Evolutionary conservation across 2,329 filamentous ascomycete genomes (phyloP).

Genomic region (Xylaria sp.): DNA sequence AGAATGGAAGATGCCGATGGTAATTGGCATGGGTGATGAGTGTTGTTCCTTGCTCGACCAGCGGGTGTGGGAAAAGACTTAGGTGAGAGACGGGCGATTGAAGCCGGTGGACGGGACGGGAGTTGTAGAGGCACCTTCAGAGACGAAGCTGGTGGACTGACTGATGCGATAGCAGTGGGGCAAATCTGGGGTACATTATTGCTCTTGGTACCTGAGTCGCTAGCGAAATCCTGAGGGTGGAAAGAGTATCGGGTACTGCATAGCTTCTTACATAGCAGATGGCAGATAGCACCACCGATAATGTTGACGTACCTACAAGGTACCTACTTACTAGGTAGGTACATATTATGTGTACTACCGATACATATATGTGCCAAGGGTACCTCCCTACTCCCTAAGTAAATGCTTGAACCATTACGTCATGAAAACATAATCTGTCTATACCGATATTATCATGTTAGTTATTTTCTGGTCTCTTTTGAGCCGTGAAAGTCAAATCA

Average conservation of each 20-base stretch:
- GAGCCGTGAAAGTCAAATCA: too few species aligned
- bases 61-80: not conserved
- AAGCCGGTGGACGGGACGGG: not conserved
- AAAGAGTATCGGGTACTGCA: not conserved
- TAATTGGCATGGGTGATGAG: too few species aligned
- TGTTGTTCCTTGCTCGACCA: not conserved
- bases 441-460: too few species aligned
- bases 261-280: not conserved
- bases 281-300: not conserved
- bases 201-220: conserved; percentile 11
- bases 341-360: too few species aligned
- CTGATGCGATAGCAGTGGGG: conserved; percentile 23
- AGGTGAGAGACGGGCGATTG: not conserved
- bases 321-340: too few species aligned
- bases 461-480: too few species aligned
- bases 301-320: too few species aligned
- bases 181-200: conserved; percentile 7
- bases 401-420: too few species aligned
- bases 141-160: conserved; percentile 1
- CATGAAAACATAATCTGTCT: too few species aligned
- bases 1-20: not conserved
- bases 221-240: not conserved
- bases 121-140: not conserved
- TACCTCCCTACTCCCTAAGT: too few species aligned
- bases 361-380: too few species aligned